Evolutionary conservation across 208 protist species (phyloP).

Genomic region (Lotmaria passim): DNA sequence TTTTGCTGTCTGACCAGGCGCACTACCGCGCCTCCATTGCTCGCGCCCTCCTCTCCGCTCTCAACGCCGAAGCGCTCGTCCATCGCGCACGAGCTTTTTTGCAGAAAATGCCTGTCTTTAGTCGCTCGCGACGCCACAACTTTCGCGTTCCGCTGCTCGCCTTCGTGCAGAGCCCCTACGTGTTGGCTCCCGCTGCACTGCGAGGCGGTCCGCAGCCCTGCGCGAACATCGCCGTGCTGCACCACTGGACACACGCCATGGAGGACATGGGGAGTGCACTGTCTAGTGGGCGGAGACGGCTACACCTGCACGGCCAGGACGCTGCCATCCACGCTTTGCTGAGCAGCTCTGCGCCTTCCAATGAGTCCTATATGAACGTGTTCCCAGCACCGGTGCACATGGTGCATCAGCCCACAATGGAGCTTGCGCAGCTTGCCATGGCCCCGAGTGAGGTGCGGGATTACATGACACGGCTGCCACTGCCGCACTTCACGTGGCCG

Average conservation of each 20-base stretch:
- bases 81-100: slow-evolving; percentile 41
- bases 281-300: slow-evolving; percentile 12
- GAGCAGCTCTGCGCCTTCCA: neutral
- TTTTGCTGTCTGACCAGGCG: slow-evolving; percentile 77
- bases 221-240: slow-evolving; percentile 46
- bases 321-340: slow-evolving; percentile 18
- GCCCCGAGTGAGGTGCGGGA: slow-evolving; percentile 14
- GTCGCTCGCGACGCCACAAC: slow-evolving; percentile 13
- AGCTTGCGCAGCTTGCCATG: slow-evolving; percentile 29
- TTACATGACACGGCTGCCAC: slow-evolving; percentile 20
- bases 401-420: slow-evolving; percentile 44
- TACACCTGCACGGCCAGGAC: slow-evolving; percentile 12
- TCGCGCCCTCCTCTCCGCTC: slow-evolving; percentile 47
- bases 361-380: neutral
- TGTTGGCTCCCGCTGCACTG: slow-evolving; percentile 24
- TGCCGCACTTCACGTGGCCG: slow-evolving; percentile 32
- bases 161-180: slow-evolving; percentile 32
- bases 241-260: slow-evolving; percentile 33
- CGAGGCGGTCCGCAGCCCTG: slow-evolving; percentile 33
- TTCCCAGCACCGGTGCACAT: slow-evolving; percentile 26
- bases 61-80: slow-evolving; percentile 33
- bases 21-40: slow-evolving; percentile 73
- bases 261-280: slow-evolving; percentile 20
- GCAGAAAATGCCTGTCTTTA: slow-evolving; percentile 51
- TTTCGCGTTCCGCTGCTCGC: slow-evolving; percentile 42